Evolutionary conservation across 257 asterid species (phyloP).

Genomic region (Ocimum tenuiflorum): DNA sequence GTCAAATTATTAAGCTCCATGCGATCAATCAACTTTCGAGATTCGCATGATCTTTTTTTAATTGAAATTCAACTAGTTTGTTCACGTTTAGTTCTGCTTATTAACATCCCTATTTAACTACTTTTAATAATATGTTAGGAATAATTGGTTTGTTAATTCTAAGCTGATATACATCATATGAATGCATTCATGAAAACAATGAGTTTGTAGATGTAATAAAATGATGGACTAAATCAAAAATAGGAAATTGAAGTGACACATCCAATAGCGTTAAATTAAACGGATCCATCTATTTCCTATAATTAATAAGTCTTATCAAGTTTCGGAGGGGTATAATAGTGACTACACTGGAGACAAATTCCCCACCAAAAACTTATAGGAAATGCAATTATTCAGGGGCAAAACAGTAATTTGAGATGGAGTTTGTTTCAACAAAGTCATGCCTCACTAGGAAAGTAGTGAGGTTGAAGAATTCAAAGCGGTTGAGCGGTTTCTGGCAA

Average conservation of each 20-base stretch:
- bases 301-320: background rate
- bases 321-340: background rate
- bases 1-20: too few relatives aligned
- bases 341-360: background rate
- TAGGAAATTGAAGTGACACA: background rate
- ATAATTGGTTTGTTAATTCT: too few relatives aligned
- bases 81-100: too few relatives aligned
- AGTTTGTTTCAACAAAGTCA: slow-evolving; percentile 8
- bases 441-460: slow-evolving; percentile 10
- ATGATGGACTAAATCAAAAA: background rate
- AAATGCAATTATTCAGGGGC: slow-evolving; percentile 4
- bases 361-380: background rate
- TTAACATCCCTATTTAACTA: too few relatives aligned
- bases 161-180: too few relatives aligned
- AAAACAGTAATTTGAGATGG: background rate
- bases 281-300: background rate
- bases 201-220: too few relatives aligned
- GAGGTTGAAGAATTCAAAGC: slow-evolving; percentile 42
- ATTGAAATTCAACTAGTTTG: too few relatives aligned
- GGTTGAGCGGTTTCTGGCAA: slow-evolving; percentile 47
- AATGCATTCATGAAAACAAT: too few relatives aligned
- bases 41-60: too few relatives aligned
- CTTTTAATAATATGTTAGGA: too few relatives aligned
- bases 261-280: too few relatives aligned
- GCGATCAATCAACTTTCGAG: too few relatives aligned